phyloP scores from a whole-genome alignment of 2,329 filamentous ascomycete genomes.

The Sporothrix euskadiensis region DNA sequence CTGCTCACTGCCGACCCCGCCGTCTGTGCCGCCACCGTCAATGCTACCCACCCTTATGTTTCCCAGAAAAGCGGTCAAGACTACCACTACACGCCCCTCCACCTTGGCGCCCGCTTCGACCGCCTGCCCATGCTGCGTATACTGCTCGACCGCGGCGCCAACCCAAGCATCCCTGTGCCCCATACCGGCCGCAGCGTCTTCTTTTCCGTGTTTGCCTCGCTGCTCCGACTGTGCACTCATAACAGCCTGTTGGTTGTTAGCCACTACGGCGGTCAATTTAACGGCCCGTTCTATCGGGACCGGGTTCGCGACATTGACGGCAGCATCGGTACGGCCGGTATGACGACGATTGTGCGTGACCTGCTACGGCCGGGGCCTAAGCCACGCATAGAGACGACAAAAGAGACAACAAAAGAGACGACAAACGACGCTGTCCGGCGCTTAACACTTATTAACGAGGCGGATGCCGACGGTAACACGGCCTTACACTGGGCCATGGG shows the following conservation, averaged over 20 bases:
- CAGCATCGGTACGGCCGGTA: conserved; percentile 14
- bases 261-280: neutral
- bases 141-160: neutral
- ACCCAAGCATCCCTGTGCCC: conserved; percentile 1
- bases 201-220: neutral
- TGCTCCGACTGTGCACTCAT: neutral
- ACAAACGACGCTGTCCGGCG: neutral
- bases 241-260: neutral
- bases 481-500: conserved; percentile 17
- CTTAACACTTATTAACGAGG: conserved; percentile 12
- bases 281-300: neutral
- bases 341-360: neutral
- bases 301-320: neutral
- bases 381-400: neutral
- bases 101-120: neutral
- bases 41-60: neutral
- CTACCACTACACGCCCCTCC: neutral
- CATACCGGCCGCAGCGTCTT: neutral
- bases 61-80: neutral
- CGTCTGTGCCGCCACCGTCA: neutral
- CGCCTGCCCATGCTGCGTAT: neutral
- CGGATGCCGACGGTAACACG: conserved; percentile 17
- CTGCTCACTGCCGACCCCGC: neutral
- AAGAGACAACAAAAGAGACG: neutral
- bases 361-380: conserved; percentile 13